Base-by-base conservation (phyloP, 73 alveolate species). In the Durusdinium trenchii region DNA sequence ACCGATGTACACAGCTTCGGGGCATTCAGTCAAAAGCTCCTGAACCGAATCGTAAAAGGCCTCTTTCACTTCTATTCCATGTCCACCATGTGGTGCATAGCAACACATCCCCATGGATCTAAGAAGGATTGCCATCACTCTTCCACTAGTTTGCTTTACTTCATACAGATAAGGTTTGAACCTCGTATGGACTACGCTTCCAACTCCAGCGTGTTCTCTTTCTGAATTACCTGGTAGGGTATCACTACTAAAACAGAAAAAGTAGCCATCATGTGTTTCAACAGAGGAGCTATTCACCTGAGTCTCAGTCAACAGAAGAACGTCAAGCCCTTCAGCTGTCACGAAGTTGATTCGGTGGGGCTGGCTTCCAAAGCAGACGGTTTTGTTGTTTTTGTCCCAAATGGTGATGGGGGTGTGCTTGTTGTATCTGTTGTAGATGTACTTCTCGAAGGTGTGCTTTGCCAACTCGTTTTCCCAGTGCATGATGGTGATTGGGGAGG, bases 1-100 rank as follows among this genome's bases (percentile, higher is more conserved):
- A 79, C 67, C 90, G 40, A 79, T 79, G 46, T 4, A 50, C 40
- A 45, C 20, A 50, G 32, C 46, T 38, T 82, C 93, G 50, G 12
- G n/a, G 16, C 35, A 38, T 46, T 52, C 75, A 14, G 46, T 48
- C n/a, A 48, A 50, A n/a, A 14, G 48, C 20, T 38, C 12, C 16
- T 50, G 73, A 14, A 45, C 35, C 0, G 6, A 3, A 23, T 82
- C 93, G 30, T 82, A 50, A 35, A 82, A 82, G 48, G 67, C n/a
- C 7, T 82, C 93, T 30, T 45, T 82, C 26, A 48, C 48, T 20
- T 82, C 93, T 30, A 73, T 16, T 40, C 6, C 26, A 82, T 82
- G 93, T 3, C 93, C 93, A n/a, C 48, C 48, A 47, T 82, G 73
- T 23, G 93, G 69, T 10, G 93, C 75, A 30, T 47, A 82, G 30